phyloP scores from a whole-genome alignment of 1,284 basidiomycete species.

The Anthracocystis panici-leucophaei region DNA sequence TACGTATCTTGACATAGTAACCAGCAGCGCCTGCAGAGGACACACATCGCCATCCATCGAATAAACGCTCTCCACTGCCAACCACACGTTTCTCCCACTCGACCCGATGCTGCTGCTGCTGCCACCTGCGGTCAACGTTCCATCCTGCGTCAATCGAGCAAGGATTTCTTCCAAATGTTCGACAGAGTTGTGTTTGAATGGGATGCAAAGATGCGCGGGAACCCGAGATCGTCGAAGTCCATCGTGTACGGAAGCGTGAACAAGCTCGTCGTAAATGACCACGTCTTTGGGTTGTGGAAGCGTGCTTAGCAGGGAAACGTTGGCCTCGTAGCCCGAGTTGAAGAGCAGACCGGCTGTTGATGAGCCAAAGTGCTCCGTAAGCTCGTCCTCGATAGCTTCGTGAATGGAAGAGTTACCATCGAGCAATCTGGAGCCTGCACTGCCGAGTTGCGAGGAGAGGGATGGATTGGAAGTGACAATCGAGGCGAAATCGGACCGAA shows the following conservation, averaged over 20 bases:
- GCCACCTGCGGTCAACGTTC: constrained; percentile 8
- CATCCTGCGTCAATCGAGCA: constrained; percentile 2
- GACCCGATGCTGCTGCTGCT: constrained; percentile 1
- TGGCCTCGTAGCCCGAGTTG: constrained; percentile 95
- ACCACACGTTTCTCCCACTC: constrained; percentile 57
- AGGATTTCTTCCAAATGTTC: constrained; percentile 28
- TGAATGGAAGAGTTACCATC: constrained; percentile 75
- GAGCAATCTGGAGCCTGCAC: constrained; percentile 89
- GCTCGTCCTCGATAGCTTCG: constrained; percentile 53
- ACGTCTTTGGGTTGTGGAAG: constrained; percentile 84
- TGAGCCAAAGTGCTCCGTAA: constrained; percentile 55
- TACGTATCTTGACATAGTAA: constrained; percentile 75
- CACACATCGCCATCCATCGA: constrained; percentile 95
- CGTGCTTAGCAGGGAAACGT: constrained; percentile 86
- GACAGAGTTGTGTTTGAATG: constrained; percentile 41
- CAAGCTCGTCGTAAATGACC: constrained; percentile 85
- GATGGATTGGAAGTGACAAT: constrained; percentile 17
- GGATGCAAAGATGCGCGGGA: constrained; percentile 17
- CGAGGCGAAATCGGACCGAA: constrained; percentile 69
- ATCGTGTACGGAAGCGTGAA: constrained; percentile 93
- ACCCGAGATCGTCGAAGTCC: constrained; percentile 82
- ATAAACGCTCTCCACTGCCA: constrained; percentile 90
- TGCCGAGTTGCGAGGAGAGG: constrained; percentile 73
- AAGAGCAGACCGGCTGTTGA: constrained; percentile 80
- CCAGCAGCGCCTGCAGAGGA: constrained; percentile 78